These are phyloP conservation scores for Quaeritorhiza haematococci DNA, from an alignment of 371 early-diverging fungal species.

Conservation along the genomic window DNA sequence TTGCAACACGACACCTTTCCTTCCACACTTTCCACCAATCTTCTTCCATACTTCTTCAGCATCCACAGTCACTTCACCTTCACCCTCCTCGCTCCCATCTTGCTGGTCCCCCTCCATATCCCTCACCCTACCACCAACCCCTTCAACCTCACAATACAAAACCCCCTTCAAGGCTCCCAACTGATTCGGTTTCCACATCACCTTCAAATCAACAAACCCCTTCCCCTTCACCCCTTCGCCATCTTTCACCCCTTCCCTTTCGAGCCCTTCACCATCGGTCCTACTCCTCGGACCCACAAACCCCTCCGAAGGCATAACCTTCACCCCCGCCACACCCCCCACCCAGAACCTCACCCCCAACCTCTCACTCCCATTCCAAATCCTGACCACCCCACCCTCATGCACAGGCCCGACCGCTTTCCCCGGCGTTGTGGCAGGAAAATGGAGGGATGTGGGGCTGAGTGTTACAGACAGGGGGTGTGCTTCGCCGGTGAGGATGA, in stretches of 20 bases:
- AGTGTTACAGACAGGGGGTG: slow-evolving; percentile 23
- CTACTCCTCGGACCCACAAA: slow-evolving; percentile 14
- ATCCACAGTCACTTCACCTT: slow-evolving; percentile 4
- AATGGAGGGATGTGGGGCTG: slow-evolving; percentile 9
- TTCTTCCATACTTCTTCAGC: slow-evolving; percentile 6
- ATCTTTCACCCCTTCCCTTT: too few relatives aligned
- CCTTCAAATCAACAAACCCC: slow-evolving; percentile 13
- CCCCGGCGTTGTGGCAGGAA: slow-evolving; percentile 2
- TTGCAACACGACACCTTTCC: not conserved
- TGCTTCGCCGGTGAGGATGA: slow-evolving; percentile 26
- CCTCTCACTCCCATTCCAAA: slow-evolving; percentile 21
- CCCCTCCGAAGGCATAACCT: slow-evolving; percentile 21
- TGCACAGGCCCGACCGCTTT: not conserved
- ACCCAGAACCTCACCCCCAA: slow-evolving; percentile 26
- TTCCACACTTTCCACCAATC: not conserved
- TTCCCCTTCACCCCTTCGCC: too few relatives aligned
- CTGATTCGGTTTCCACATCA: slow-evolving; percentile 36
- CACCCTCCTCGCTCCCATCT: not conserved
- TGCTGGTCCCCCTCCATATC: not conserved
- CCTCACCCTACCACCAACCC: not conserved
- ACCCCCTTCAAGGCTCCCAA: slow-evolving; percentile 14
- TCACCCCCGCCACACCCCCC: slow-evolving; percentile 29
- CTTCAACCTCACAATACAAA: not conserved
- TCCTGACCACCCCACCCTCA: not conserved
- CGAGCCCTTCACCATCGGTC: too few relatives aligned